Base-by-base conservation (phyloP, 805 yeast species). In the Candida succiphila region DNA sequence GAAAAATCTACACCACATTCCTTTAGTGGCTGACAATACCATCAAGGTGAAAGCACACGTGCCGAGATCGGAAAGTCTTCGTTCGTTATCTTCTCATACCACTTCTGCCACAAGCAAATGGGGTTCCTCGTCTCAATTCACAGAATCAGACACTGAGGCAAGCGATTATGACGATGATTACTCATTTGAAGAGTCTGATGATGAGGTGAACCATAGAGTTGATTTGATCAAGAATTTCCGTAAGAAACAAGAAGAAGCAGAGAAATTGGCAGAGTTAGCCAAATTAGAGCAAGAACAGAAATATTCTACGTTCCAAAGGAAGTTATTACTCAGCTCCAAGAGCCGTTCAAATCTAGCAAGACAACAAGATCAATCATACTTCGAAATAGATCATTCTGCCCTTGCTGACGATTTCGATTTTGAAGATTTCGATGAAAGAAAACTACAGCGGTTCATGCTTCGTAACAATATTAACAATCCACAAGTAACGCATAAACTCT, bases 401-500 rank as follows among this genome's bases (percentile, higher is more conserved):
- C 23, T 47, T 27, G n/a, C 37, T 13, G 53, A 49, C 17, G 60
- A 52, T 30, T 47, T 51, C 18, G 49, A 46, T 17, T 37, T 46
- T 22, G 49, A 46, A 6, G 37, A 44, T n/a, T 23, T 49, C 9
- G 52, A 45, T 27, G 34, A 43, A 4, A 31, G 35, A 2, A 53
- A 45, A 32, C 24, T 52, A 15, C 34, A 34, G n/a, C 41, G 42
- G 16, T 51, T 50, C n/a, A 26, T 32, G 32, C 37, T 37, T 12
- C 23, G 17, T 17, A 30, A 30, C 22, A 24, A 24, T 13, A 14
- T 21, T 3, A 13, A 20, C 9, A 29, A 18, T 18, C 7, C 30
- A 28, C n/a, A n/a, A n/a, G n/a, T n/a, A n/a, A n/a, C n/a, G n/a
- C n/a, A n/a, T n/a, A n/a, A n/a, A n/a, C n/a, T n/a, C n/a, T n/a